Conservation (phyloP, 306 rosid species). For the barrel medic (Medicago truncatula) region DNA sequence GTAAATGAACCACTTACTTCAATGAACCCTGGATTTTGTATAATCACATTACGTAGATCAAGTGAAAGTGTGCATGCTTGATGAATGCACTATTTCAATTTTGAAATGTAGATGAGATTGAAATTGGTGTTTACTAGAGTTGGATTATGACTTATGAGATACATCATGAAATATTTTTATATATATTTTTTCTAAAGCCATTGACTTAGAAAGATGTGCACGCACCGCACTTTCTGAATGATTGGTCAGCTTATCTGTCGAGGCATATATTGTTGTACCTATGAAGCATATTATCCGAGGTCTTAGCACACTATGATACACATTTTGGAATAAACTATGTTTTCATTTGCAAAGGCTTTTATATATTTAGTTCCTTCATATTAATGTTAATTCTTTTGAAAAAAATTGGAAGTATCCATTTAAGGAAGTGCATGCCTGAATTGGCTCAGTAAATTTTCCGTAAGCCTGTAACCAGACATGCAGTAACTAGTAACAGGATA, state of each 20-base stretch:
- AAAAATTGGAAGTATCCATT: constrained; percentile 18
- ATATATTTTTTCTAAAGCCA: background rate
- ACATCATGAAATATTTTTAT: background rate
- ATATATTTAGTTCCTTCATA: constrained; percentile 4
- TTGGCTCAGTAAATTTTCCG: constrained; percentile 16
- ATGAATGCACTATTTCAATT: constrained; percentile 27
- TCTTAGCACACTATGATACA: background rate
- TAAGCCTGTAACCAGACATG: constrained; percentile 8
- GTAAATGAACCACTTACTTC: background rate
- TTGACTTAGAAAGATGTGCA: constrained; percentile 10
- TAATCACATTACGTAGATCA: background rate
- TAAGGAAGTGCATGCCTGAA: constrained; percentile 14
- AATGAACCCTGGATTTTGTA: constrained; percentile 6
- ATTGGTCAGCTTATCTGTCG: constrained; percentile 21
- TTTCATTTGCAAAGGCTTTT: constrained; percentile 1
- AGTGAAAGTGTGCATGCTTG: constrained; percentile 19
- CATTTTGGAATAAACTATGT: constrained; percentile 15
- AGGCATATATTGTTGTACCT: background rate
- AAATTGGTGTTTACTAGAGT: constrained; percentile 29
- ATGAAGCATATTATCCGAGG: constrained; percentile 22
- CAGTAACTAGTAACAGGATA: constrained; percentile 21
- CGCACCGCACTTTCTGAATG: constrained; percentile 34
- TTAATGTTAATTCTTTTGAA: constrained; percentile 5
- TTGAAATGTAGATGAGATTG: constrained; percentile 36
- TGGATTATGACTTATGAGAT: constrained; percentile 14